Base-by-base conservation (phyloP, 2,329 filamentous ascomycete species). In the Paraphaeosphaeria sporulosa region DNA sequence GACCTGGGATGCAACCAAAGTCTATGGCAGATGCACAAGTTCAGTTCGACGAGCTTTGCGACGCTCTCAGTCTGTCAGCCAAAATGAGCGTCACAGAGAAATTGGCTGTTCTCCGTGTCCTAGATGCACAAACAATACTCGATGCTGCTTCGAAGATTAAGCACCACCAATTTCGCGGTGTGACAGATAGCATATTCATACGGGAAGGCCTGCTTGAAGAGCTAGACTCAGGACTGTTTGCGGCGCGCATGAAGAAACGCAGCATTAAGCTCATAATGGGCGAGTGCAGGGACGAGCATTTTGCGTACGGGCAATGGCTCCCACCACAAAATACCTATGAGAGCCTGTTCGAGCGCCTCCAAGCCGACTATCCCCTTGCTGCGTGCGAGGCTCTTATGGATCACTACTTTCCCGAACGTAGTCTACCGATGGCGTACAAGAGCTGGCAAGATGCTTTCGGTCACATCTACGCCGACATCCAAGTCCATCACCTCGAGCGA, bases 381-480 rank as follows among this genome's bases (percentile, higher is more conserved):
- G 78, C 78, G 1, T 82, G 82, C 44, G 75, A 80, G 27, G 76
- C 76, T 0, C 67, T 87, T 8, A 74, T 85, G 57, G 60, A 68
- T 0, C 64, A 81, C 17, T 83, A 84, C 68, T 85, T 81, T 57
- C 81, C 79, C 0, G 53, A 52, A 12, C 69, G 74, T 1, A 62
- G 71, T 4, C 67, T 86, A 0, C 82, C 83, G 0, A 12, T 64
- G 0, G 71, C 69, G 6, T 80, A 76, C 46, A 69, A 73, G 40
- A 74, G 81, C 65, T 87, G 85, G 85, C 64, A 70, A 50, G 81
- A 85, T 27, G 81, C 81, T 0, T 87, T 86, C 68, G 85, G 85
- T 0, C 76, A 76, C 15, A 76, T 87, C 6, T 87, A 87, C 63
- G 84, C 85, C 3, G 83, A 86, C 56, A 81, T 86, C 61, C 85